Evolutionary conservation across 2,329 filamentous ascomycete species (phyloP), one percentile per base, ranked within the genome.

Genomic region (Dothideomycetes sp.): DNA sequence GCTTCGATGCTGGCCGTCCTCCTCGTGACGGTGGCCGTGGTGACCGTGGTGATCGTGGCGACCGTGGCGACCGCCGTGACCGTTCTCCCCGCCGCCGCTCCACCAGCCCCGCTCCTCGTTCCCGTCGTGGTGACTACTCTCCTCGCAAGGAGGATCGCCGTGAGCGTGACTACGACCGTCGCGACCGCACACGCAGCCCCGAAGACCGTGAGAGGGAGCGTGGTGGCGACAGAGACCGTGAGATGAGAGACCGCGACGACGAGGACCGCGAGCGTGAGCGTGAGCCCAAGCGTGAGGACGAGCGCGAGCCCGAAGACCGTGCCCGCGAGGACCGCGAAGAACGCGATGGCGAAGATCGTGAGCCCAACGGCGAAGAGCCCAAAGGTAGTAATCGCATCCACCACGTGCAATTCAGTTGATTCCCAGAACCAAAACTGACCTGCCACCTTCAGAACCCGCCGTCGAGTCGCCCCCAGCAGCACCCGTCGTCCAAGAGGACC

Each of bases 1-100:
- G 91, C 47, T 98, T 98, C 61, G 91, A 95, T 64, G 87, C 86
- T 52, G 89, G 88, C 46, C 82, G 82, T 45, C 16, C 32, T 9
- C 27, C 8, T 15, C 59, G 68, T 50, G n/a, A n/a, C n/a, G 19
- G 19, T 24, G n/a, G 12, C 19, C 37, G 28, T 33, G 27, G 27
- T 24, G 24, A 29, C 13, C 35, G 35, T 17, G 35, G 25, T 4
- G 35, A 38, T 17, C 36, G 36, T 32, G 36, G 36, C 12, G 37
- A 40, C 12, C 37, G 37, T 27, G 37, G 37, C 22, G 57, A 55
- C 17, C 56, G 59, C 45, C 71, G 69, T 49, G 73, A 64, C 49
- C 61, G 71, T 45, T 74, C 70, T 51, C 75, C 76, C 39, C 77
- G 78, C 52, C 73, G 77, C 47, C 73, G 71, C 50, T 85, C 91